Evolutionary conservation across 108 stramenopile species (phyloP), one percentile per base, ranked within the genome.

Genomic region (Cyclotella cryptica): DNA sequence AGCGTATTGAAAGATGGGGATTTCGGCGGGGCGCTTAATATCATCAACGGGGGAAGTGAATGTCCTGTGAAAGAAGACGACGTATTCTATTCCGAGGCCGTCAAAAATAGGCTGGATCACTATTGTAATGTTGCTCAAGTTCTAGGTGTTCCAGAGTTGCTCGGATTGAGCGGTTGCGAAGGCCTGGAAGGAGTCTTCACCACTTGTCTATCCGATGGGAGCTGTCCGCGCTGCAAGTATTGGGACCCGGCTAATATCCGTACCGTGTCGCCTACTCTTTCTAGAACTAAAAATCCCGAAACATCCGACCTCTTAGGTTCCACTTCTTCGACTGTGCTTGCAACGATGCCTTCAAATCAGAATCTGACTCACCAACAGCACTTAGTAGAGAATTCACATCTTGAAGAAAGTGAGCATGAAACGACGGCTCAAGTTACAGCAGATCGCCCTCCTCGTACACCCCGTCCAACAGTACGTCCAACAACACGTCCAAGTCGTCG

Each of bases 121-220:
- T 78, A 78, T 44, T 78, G 77, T n/a, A 30, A 71, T 47, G 77
- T 46, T 11, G 77, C 77, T 14, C 5, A 71, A 65, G 51, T 71
- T 29, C 27, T 78, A 15, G 63, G 77, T 40, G 76, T 62, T 40
- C 39, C 55, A 14, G 46, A 70, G 18, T 57, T 78, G 63, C 59
- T 78, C 5, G 63, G 53, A n/a, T 45, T 78, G 47, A 42, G 47
- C 57, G 77, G 77, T 6, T 77, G 76, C 42, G 53, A 65, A 14
- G 69, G 77, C 19, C 43, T 78, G 10, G 63, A 66, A 17, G 64
- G 19, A 26, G 69, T 78, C 1, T 78, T 65, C 44, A 18, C 14
- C 8, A 30, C 62, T 8, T 78, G 77, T 43, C 41, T 58, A 43
- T 15, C 52, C 19, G 63, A 78, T 71, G 77, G 63, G 30, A 64